Evolutionary conservation across 1,139 yeast species (phyloP).

Genomic region (Starmera stellimalicola): DNA sequence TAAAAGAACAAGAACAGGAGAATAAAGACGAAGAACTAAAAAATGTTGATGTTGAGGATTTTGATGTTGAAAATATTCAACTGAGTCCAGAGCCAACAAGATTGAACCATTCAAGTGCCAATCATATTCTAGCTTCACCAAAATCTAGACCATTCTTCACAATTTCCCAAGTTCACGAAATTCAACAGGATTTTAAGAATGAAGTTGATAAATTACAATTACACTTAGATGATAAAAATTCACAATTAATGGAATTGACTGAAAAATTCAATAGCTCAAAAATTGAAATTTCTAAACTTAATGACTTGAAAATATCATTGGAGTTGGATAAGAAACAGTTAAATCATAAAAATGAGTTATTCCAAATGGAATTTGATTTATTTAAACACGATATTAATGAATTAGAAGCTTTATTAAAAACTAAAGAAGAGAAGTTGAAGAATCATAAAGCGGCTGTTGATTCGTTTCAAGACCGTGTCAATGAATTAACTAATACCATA

Average conservation of each 20-base stretch:
- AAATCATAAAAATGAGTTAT: constrained; percentile 16
- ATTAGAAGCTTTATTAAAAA: constrained; percentile 19
- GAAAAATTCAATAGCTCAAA: constrained; percentile 14
- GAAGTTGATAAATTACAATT: constrained; percentile 45
- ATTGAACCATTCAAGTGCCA: neutral
- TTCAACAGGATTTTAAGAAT: constrained; percentile 45
- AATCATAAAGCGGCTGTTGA: constrained; percentile 12
- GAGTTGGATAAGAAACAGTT: constrained; percentile 19
- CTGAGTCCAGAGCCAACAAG: neutral
- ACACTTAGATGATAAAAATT: constrained; percentile 41
- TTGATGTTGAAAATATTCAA: neutral
- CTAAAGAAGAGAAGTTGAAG: constrained; percentile 16
- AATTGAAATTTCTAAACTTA: constrained; percentile 17
- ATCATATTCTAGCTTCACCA: constrained; percentile 7
- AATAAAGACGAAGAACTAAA: constrained; percentile 6
- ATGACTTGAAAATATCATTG: constrained; percentile 18
- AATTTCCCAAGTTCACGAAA: constrained; percentile 35
- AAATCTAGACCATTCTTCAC: constrained; percentile 20
- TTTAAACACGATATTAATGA: constrained; percentile 19
- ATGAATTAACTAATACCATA: constrained; percentile 45
- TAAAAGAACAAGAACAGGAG: neutral
- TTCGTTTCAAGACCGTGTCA: constrained; percentile 26
- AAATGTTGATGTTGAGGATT: constrained; percentile 5
- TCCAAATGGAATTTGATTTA: constrained; percentile 18
- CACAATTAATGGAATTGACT: constrained; percentile 22